Evolutionary conservation across 2,329 filamentous ascomycete genomes (phyloP).

Genomic region (Colletotrichum scovillei): DNA sequence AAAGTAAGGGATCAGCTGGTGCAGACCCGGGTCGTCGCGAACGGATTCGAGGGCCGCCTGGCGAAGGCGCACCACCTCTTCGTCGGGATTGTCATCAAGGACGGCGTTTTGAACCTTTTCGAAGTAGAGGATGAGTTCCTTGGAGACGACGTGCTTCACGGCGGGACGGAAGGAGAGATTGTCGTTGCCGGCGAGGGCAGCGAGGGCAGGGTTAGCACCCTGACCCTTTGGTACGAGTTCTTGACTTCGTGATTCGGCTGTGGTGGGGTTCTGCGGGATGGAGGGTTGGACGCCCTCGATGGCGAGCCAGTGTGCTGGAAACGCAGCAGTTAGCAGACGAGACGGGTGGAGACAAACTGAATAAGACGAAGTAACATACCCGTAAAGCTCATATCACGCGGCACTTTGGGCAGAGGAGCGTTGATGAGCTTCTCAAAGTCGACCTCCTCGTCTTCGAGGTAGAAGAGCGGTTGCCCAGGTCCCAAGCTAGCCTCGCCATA

Average conservation of each 20-base stretch:
- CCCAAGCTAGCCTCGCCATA: slow-evolving; percentile 96
- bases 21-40: slow-evolving; percentile 88
- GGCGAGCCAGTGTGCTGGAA: slow-evolving; percentile 91
- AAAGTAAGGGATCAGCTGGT: slow-evolving; percentile 96
- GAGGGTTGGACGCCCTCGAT: slow-evolving; percentile 97
- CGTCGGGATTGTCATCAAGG: slow-evolving; percentile 87
- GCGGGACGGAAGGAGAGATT: slow-evolving; percentile 87
- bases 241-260: slow-evolving; percentile 83
- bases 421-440: slow-evolving; percentile 99
- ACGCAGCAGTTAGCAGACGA: slow-evolving; percentile 31
- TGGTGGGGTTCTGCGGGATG: slow-evolving; percentile 95
- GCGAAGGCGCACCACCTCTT: slow-evolving; percentile 77
- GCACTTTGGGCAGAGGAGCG: slow-evolving; percentile 92
- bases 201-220: slow-evolving; percentile 85
- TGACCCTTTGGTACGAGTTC: slow-evolving; percentile 92
- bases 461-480: slow-evolving; percentile 93
- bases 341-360: not conserved
- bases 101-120: slow-evolving; percentile 93
- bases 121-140: slow-evolving; percentile 96
- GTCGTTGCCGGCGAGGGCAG: slow-evolving; percentile 85
- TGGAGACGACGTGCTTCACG: slow-evolving; percentile 95
- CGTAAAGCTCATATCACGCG: slow-evolving; percentile 91
- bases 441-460: slow-evolving; percentile 97
- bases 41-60: slow-evolving; percentile 88
- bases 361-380: slow-evolving; percentile 60